Conservation (phyloP, 1,284 basidiomycete genomes). For the Singerocomus inundabilis region DNA sequence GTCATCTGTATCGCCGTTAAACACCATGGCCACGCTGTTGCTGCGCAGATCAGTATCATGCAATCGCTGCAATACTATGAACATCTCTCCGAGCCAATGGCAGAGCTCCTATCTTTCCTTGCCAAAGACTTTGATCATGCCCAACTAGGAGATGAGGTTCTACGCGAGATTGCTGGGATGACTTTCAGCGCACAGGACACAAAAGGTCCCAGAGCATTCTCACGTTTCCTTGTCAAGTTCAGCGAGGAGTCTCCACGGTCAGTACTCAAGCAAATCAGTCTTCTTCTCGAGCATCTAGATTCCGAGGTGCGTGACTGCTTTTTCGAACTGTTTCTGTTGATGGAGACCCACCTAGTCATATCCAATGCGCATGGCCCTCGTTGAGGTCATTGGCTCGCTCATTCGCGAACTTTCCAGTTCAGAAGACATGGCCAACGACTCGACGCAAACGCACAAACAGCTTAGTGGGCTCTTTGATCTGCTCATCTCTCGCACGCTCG, state of each 20-base stretch:
- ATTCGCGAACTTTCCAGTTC: constrained; percentile 74
- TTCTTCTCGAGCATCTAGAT: constrained; percentile 85
- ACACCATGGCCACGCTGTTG: constrained; percentile 81
- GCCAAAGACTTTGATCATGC: constrained; percentile 87
- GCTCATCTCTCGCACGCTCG: constrained; percentile 84
- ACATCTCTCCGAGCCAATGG: constrained; percentile 92
- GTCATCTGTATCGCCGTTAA: constrained; percentile 93
- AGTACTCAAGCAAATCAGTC: constrained; percentile 86
- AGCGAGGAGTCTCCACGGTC: constrained; percentile 83
- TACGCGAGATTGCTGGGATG: constrained; percentile 82
- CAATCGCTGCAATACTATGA: constrained; percentile 94
- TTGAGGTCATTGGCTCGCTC: constrained; percentile 82
- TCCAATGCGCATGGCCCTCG: constrained; percentile 91
- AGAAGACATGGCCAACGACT: constrained; percentile 46
- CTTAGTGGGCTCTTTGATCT: constrained; percentile 82
- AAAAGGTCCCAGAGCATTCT: constrained; percentile 87
- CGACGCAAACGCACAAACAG: constrained; percentile 74
- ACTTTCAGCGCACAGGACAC: constrained; percentile 80
- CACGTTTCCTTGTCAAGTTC: constrained; percentile 81
- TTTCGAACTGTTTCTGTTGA: background rate
- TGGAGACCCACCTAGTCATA: constrained; percentile 61
- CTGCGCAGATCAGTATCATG: constrained; percentile 88
- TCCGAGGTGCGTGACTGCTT: constrained; percentile 67
- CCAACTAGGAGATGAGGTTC: constrained; percentile 87
- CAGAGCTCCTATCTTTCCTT: constrained; percentile 81